Base-by-base conservation (phyloP, 2,329 filamentous ascomycete genomes). In the Penicillium aurantiogriseum region DNA sequence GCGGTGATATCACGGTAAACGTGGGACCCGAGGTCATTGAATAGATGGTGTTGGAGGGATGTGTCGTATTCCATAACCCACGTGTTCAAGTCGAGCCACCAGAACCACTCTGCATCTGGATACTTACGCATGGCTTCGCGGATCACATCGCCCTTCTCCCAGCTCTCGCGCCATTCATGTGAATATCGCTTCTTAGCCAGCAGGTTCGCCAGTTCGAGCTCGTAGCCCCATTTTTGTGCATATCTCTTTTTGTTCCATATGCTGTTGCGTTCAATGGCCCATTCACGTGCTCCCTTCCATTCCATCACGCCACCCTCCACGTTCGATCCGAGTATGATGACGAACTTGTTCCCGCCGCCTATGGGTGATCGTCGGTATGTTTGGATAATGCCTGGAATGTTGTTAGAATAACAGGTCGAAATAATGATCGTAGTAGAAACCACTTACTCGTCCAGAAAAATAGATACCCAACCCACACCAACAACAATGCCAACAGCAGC, bases 111-210 rank as follows among this genome's bases (percentile, higher is more conserved):
- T 35, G 93, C 94, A 63, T 96, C 84, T 29, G 94, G 94, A 71
- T 97, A 97, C 74, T 97, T 97, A 72, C 87, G 85, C 83, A 99
- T 88, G 44, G 89, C 87, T 60, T 91, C 90, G 59, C 93, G 87
- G 68, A 99, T 86, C 42, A 91, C 91, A 74, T 99, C 94, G 60
- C 97, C 92, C 81, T 97, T 99, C 77, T 99, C 94, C 94, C 94
- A 99, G 74, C 93, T 95, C 77, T 99, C 94, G 69, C 94, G 86
- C 94, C 94, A 99, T 77, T 99, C 94, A 77, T 99, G 94, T 29
- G 94, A 93, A 73, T 99, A 99, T 64, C 92, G 87, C 79, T 97
- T 97, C 83, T 97, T 96, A 53, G 92, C 96, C 79, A 92, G 93
- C 92, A 99, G 96, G 74, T 99, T 95, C 65, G 96, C 91, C 71